phyloP scores from a whole-genome alignment of 352 stramenopile genomes.

The Phytophthora colocasiae region DNA sequence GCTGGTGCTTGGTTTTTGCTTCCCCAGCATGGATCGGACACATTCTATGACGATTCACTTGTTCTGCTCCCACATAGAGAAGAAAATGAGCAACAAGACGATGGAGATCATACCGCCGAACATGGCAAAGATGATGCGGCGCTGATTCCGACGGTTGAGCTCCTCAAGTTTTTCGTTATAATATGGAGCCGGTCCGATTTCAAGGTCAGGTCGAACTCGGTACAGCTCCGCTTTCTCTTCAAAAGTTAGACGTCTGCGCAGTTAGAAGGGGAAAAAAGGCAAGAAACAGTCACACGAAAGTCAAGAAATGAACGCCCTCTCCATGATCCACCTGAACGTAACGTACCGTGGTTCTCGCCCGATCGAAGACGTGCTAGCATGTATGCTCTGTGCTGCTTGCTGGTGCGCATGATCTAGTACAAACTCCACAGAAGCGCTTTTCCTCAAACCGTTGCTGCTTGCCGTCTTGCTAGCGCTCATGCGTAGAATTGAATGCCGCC shows the following conservation, averaged over 20 bases:
- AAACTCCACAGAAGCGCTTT: conserved; percentile 81
- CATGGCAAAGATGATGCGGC: conserved; percentile 76
- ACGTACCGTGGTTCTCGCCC: conserved; percentile 57
- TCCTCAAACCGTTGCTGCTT: conserved; percentile 46
- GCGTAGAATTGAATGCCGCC: conserved; percentile 68
- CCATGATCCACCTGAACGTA: not conserved
- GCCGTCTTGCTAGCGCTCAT: conserved; percentile 51
- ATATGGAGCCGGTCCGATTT: conserved; percentile 68
- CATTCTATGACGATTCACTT: conserved; percentile 32
- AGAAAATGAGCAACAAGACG: conserved; percentile 75
- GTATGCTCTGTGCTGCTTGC: conserved; percentile 38
- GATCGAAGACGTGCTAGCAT: conserved; percentile 52
- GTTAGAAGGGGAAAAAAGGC: not conserved
- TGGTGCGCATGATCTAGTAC: conserved; percentile 54
- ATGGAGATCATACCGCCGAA: conserved; percentile 76
- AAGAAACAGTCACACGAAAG: conserved; percentile 18
- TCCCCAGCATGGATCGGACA: conserved; percentile 14
- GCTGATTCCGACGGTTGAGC: conserved; percentile 65
- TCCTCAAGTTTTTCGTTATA: conserved; percentile 68
- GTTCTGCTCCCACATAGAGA: conserved; percentile 57
- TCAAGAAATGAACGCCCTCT: conserved; percentile 3
- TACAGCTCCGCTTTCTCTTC: conserved; percentile 89
- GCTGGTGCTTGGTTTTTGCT: not conserved
- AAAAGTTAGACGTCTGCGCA: conserved; percentile 64
- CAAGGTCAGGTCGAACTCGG: conserved; percentile 79